Conservation (phyloP, 1,284 basidiomycete species). For the Ustilago curta region DNA sequence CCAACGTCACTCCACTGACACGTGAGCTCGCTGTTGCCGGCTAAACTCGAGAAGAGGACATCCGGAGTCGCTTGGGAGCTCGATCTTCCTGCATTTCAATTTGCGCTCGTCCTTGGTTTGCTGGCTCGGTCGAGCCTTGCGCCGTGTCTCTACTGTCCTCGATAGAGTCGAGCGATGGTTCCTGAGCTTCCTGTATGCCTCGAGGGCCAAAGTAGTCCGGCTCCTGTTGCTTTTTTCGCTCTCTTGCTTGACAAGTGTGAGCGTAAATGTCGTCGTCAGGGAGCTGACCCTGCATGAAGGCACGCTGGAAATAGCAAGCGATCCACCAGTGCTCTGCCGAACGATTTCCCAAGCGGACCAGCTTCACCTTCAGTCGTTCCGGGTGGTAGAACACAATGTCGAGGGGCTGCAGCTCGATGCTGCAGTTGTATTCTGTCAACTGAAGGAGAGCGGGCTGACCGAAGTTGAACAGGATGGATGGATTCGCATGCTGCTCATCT, state of each 20-base stretch:
- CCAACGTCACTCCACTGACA: background rate
- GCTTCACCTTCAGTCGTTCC: background rate
- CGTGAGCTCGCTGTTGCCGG: too few species aligned
- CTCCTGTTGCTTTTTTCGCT: background rate
- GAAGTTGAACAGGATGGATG: constrained; percentile 11
- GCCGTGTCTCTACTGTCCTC: too few species aligned
- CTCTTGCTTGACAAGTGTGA: background rate
- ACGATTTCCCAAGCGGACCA: background rate
- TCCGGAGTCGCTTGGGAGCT: too few species aligned
- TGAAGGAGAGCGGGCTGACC: constrained; percentile 7
- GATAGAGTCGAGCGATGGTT: background rate
- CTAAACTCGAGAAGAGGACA: too few species aligned
- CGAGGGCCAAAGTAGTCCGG: too few species aligned
- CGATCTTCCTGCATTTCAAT: too few species aligned
- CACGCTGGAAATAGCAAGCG: constrained; percentile 5
- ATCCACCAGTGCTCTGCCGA: constrained; percentile 2
- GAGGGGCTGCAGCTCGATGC: constrained; percentile 13
- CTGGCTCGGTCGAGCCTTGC: too few species aligned
- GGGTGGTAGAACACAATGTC: constrained; percentile 6
- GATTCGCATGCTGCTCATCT: background rate
- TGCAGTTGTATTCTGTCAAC: constrained; percentile 1
- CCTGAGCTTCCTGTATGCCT: background rate
- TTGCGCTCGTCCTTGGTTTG: too few species aligned
- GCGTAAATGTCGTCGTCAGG: background rate
- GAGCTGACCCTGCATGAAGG: background rate